Conservation (phyloP, 2,329 filamentous ascomycete genomes). For the Cladosporium sp. region DNA sequence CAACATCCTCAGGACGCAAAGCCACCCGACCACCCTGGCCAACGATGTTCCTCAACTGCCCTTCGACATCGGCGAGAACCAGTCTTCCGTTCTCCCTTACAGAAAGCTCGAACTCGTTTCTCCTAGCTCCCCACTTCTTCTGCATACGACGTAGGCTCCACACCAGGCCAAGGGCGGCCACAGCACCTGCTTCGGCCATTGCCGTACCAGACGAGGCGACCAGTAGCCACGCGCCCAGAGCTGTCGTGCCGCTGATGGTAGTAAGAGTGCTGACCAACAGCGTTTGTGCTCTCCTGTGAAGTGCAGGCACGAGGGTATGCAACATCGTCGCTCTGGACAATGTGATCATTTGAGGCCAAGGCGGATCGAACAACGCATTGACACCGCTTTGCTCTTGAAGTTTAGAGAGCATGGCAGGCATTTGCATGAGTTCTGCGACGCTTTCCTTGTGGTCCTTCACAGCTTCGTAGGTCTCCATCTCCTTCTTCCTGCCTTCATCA, state of each 20-base stretch:
- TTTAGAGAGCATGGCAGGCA: conserved; percentile 23
- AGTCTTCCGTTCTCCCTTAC: conserved; percentile 54
- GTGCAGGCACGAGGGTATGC: conserved; percentile 36
- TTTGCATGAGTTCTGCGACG: conserved; percentile 27
- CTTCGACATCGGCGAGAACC: conserved; percentile 52
- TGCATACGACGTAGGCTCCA: conserved; percentile 56
- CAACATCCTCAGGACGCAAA: conserved; percentile 31
- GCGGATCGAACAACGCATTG: conserved; percentile 34
- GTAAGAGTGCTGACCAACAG: conserved; percentile 67
- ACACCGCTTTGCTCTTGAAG: conserved; percentile 25
- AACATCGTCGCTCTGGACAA: conserved; percentile 55
- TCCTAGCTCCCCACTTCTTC: conserved; percentile 52
- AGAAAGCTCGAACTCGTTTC: conserved; percentile 48
- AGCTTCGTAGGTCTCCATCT: conserved; percentile 13
- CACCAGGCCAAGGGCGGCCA: conserved; percentile 55
- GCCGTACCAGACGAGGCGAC: conserved; percentile 48
- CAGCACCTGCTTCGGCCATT: conserved; percentile 54
- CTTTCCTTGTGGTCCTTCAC: conserved; percentile 18
- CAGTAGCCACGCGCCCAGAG: conserved; percentile 53
- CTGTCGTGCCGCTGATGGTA: conserved; percentile 57
- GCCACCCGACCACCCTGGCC: conserved; percentile 38
- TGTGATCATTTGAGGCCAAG: conserved; percentile 72
- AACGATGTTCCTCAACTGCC: conserved; percentile 44
- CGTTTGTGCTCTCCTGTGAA: conserved; percentile 43
- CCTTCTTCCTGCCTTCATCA: conserved; percentile 7